Evolutionary conservation across 1,284 basidiomycete genomes (phyloP), one percentile per base, ranked within the genome.

Genomic region (Earliella scabrosa): DNA sequence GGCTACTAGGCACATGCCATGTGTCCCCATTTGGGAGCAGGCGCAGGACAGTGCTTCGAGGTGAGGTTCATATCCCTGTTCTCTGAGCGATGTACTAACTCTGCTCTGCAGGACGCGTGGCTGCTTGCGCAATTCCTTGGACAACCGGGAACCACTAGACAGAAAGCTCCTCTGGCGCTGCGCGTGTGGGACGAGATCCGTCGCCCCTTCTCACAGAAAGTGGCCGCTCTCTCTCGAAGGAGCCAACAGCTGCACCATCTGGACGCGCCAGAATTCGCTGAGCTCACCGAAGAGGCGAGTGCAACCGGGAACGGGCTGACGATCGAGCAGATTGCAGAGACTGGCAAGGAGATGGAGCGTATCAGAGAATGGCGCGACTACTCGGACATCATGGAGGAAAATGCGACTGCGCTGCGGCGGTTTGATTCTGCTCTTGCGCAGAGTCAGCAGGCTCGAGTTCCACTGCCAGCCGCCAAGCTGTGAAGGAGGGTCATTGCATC

Each of bases 41-140:
- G 75, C 9, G 74, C 70, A 9, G 73, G 74, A 0, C 75, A 76
- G 61, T 74, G 71, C 3, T 72, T 76, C 41, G 74, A 75, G 63
- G 71, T 71, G 24, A 23, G 50, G 10, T 8, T 23, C 13, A 13
- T 16, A 18, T 35, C 29, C 29, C n/a, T n/a, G n/a, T n/a, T n/a
- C n/a, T n/a, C n/a, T n/a, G n/a, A 20, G 13, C 6, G 18, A 35
- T 8, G 6, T n/a, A 11, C 8, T 18, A 14, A 16, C 13, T 24
- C 4, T 3, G 10, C 31, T 16, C n/a, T n/a, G n/a, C n/a, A 56
- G 55, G 55, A 56, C 24, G 55, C 39, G n/a, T 32, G 27, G 18
- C 34, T 56, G 35, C 52, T 59, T 20, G 57, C 38, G 5, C 49
- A 35, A 21, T 39, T 59, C 9, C 27, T 59, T 7, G 57, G 40